Evolutionary conservation across 257 asterid species (phyloP), one percentile per base, ranked within the genome.

Genomic region (Datura wrightii): DNA sequence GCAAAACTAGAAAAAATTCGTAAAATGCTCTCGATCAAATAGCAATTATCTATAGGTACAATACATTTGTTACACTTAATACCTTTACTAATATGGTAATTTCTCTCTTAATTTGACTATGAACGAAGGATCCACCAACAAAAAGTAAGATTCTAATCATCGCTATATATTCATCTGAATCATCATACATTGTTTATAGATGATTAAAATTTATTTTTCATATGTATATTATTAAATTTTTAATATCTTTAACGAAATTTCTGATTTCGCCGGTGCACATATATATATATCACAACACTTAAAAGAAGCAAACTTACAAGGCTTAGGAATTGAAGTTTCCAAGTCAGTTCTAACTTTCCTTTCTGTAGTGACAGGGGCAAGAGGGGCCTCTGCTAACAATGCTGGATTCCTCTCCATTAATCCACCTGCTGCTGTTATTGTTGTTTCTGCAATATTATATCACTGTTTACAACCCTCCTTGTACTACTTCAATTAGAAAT

Each of bases 321-420:
- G 99, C 84, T 96, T 96, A 0, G 97, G 99, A 44, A 96, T 89
- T 9, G 88, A 85, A 37, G 90, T 87, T 78, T 94, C 98, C 89
- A 96, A 84, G 54, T 96, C 97, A 52, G 90, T 74, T 50, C 96
- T 89, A 52, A 94, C 91, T 8, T 90, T 93, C 0, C 97, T 91
- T 44, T 93, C 90, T 3, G 63, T 37, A 15, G 97, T 96, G 16
- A 96, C 92, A 34, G 99, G 99, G 34, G 98, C 96, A 39, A 91
- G 92, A 83, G 95, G 91, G 9, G 98, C 98, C 87, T 88, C 94
- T 87, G 97, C 6, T 5, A 91, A 34, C 87, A 93, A 6, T 36
- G 97, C 89, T 3, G 89, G 86, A 79, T 88, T 89, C 15, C 87
- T 90, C 78, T 93, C 95, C 69, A 34, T 84, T 31, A 18, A 83